Conservation (phyloP, 768 basidiomycete genomes). For the Psilocybe cyanescens region DNA sequence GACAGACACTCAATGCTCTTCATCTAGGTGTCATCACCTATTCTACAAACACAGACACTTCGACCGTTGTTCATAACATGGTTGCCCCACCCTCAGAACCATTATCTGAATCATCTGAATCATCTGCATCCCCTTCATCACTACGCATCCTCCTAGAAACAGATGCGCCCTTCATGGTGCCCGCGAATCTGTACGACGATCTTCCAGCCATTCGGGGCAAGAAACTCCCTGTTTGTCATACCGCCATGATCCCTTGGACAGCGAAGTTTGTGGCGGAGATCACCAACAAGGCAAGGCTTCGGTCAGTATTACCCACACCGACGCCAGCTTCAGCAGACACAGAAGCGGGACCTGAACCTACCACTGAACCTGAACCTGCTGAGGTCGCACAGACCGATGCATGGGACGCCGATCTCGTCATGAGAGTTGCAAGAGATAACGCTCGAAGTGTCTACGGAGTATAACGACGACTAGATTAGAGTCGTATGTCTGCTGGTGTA, state of each 20-base stretch:
- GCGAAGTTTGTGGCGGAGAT: constrained; percentile 71
- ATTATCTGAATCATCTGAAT: not conserved
- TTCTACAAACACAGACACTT: constrained; percentile 72
- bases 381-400: not conserved
- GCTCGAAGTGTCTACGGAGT: constrained; percentile 65
- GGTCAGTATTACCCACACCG: not conserved
- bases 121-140: constrained; percentile 1
- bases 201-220: constrained; percentile 58
- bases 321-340: not conserved
- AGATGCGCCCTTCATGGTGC: constrained; percentile 89
- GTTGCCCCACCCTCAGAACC: constrained; percentile 14
- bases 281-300: constrained; percentile 29
- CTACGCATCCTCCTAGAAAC: constrained; percentile 76
- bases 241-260: constrained; percentile 86
- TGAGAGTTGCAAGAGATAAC: constrained; percentile 67
- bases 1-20: too few relatives aligned
- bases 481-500: not conserved
- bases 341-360: not conserved
- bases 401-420: constrained; percentile 60
- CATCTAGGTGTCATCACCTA: constrained; percentile 78
- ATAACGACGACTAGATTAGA: constrained; percentile 15
- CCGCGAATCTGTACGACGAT: constrained; percentile 68
- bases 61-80: constrained; percentile 65
- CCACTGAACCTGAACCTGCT: not conserved
- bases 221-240: constrained; percentile 72